Base-by-base conservation (phyloP, 1,284 basidiomycete genomes). In the Hypsizygus ulmarius region DNA sequence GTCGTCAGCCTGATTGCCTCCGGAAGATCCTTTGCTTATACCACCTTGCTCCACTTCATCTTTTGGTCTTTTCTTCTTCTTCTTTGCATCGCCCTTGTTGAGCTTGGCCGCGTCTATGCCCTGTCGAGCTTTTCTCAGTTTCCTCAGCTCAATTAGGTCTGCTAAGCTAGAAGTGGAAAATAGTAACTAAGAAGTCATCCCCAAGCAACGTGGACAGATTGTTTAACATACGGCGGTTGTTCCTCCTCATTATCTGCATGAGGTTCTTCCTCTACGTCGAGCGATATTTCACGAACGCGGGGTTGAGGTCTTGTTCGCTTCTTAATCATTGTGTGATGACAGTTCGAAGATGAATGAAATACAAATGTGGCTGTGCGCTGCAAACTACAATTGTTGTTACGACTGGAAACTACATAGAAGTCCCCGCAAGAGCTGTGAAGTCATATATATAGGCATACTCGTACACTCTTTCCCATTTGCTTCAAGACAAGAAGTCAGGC, bases 51-150 rank as follows among this genome's bases (percentile, higher is more conserved):
- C 73, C 14, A 76, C 74, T 37, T 75, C 76, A 18, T 79, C 78
- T 49, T 81, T 63, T 29, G 68, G 68, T 53, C 74, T 72, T 61
- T 80, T 84, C 65, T 79, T 80, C 65, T 76, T 84, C 74, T 82
- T 87, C 68, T 84, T 87, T 5, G 65, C 71, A 59, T 93, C 92
- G 1, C 95, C 95, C 49, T 87, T 84, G 62, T 87, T 91, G 18
- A 99, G 73, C 59, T 87, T 91, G 21, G 84, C 74, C 0, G 85
- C 78, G 58, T 97, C 93, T 51, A 98, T 97, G 0, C 95, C 96
- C 59, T 86, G 81, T 39, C 87, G 77, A 7, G 81, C 69, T 55
- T 82, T 84, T 38, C 85, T 79, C 16, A 97, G 73, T 60, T 85
- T 90, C 32, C 93, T 81, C 10, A 97, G 71, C 47, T 93, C 86